Base-by-base conservation (phyloP, 495 filamentous ascomycete genomes). In the Lophiotrema nucula region DNA sequence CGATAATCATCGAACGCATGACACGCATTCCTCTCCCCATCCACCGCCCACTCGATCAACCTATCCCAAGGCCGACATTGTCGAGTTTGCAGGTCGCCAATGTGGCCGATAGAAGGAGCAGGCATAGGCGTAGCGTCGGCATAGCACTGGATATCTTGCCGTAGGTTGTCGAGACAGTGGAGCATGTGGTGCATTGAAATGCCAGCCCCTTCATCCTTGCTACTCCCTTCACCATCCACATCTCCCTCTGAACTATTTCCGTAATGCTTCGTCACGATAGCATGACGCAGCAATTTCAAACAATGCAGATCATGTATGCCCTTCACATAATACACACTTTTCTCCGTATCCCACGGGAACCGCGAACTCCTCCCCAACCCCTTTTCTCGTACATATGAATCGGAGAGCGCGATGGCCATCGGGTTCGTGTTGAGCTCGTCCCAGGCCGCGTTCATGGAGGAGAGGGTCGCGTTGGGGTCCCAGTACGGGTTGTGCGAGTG, bases 101-200 rank as follows among this genome's bases (percentile, higher is more conserved):
- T 31, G 26, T 47, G 33, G 16, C 47, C 18, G 0, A 16, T 3
- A 13, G n/a, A 27, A 1, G 35, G 0, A 10, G 56, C 43, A 8
- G 52, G 62, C 62, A 65, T 56, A 1, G 62, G 62, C 2, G 62
- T 65, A 39, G 60, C 62, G 24, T 65, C 62, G 3, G 62, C 62
- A 8, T 48, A 43, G 39, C 62, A 65, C 41, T 56, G 46, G 16
- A 65, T 42, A 38, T 56, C 56, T 57, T 60, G 56, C 11, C 62
- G 53, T 8, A 65, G 27, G 12, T 28, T 28, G 25, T 65, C 55
- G 4, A 65, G 50, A 26, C 62, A 65, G 16, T 65, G 62, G 25
- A 59, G 27, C 6, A 65, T 2, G 28, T 65, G 62, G 18, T 33
- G 11, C 4, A 53, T 19, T 2, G 49, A 15, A 16, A 56, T 25